Base-by-base conservation (phyloP, 2,329 filamentous ascomycete species). In the Diplodia corticola region DNA sequence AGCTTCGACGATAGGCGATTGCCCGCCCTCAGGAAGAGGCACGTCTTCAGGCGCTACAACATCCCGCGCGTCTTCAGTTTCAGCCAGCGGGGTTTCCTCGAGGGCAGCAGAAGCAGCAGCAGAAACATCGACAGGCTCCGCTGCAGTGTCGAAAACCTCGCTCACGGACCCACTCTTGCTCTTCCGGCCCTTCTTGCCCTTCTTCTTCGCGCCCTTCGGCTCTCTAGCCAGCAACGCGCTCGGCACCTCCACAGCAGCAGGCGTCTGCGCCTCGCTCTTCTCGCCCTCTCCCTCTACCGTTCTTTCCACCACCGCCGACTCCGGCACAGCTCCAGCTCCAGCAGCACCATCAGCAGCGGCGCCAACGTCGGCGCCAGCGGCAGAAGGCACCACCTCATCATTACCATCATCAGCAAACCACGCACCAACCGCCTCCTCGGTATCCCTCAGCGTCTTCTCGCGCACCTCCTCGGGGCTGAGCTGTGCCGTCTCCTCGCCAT, bases 391-490 rank as follows among this genome's bases (percentile, higher is more conserved):
- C 15, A 12, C 0, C 4, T 17, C 5, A 26, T 22, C 13, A 30
- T 17, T 3, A 26, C 13, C 13, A 30, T 61, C 57, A 24, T 44
- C 55, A 15, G 13, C 35, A 12, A 73, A 73, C 72, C 73, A 74
- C 1, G 68, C 69, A 4, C 72, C 71, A 9, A 75, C 67, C 3
- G 72, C 72, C 65, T 73, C 72, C 20, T 68, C 69, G 9, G 73
- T 70, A 65, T 76, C 74, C 44, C 69, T 37, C 63, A 73, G 70
- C 7, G 69, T 61, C 4, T 70, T 69, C 51, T 68, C 68, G 51
- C 68, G 68, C 22, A 67, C 53, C 22, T 74, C 73, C 65, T 73
- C 72, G 13, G 10, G 22, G 5, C 30, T 2, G 68, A 64, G 2
- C 69, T 70, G n/a, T 72, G 64, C 48, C 70, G 70, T 35, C 68